Percentiles rank a stretch among this genome's conserved stretches.
These are phyloP conservation scores for Daphne laureola DNA, from an alignment of 441 rosid species.

Conservation along the genomic window DNA sequence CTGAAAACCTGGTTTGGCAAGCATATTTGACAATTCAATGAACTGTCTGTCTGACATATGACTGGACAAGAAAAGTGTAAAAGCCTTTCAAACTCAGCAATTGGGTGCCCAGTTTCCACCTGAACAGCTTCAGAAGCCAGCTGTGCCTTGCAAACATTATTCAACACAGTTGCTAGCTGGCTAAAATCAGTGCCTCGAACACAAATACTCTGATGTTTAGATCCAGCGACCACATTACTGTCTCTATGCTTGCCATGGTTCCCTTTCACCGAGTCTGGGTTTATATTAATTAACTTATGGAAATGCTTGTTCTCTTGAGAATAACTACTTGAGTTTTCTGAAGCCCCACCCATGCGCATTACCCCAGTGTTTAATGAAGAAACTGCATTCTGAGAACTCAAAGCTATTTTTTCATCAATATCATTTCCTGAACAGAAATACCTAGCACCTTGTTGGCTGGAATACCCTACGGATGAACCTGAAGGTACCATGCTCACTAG, in stretches of 20 bases:
- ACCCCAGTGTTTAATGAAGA: slow-evolving; percentile 13
- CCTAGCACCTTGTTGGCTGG: slow-evolving; percentile 17
- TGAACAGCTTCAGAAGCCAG: slow-evolving; percentile 43
- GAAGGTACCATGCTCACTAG: slow-evolving; percentile 13
- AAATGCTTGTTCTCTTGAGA: slow-evolving; percentile 11
- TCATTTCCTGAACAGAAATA: slow-evolving; percentile 15
- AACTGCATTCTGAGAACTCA: slow-evolving; percentile 13
- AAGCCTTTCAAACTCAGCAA: slow-evolving; percentile 49
- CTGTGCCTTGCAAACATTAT: slow-evolving; percentile 27
- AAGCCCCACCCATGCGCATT: slow-evolving; percentile 2
- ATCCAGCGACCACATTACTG: slow-evolving; percentile 14
- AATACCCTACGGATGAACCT: slow-evolving; percentile 14
- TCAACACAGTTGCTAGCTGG: slow-evolving; percentile 26
- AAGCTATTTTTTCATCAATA: slow-evolving; percentile 14
- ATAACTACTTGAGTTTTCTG: slow-evolving; percentile 17
- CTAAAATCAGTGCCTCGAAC: slow-evolving; percentile 17
- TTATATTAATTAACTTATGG: slow-evolving; percentile 9
- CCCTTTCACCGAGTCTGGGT: slow-evolving; percentile 11
- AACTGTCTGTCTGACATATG: slow-evolving; percentile 20
- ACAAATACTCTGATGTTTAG: slow-evolving; percentile 12
- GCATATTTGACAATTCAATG: slow-evolving; percentile 23
- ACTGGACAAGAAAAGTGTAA: slow-evolving; percentile 42
- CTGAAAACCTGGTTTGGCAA: slow-evolving; percentile 15
- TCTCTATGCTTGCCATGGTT: slow-evolving; percentile 13
- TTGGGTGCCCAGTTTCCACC: slow-evolving; percentile 35